Base-by-base conservation (phyloP, 768 basidiomycete species). In the Harrya chromipes region DNA sequence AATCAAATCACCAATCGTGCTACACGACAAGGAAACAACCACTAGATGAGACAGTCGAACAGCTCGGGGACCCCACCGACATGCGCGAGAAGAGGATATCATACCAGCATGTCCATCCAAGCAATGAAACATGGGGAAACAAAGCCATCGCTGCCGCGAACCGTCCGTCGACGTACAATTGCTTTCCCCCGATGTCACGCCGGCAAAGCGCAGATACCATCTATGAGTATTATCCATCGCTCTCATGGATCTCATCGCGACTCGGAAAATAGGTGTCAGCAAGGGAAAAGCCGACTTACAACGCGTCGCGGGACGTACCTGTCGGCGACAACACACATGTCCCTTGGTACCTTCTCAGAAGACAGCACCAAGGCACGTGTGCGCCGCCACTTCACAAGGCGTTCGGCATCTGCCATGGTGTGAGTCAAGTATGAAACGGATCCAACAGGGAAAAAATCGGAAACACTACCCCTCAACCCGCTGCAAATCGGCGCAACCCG, bases 241-340 rank as follows among this genome's bases (percentile, higher is more conserved):
- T 10, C 2, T 16, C 33, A 14, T 16, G 33, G 33, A 33, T 33
- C 33, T 33, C 33, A 16, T 47, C 45, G 33, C 29, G 40, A 49
- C 29, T 11, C 12, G 29, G 29, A 29, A 29, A 29, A 29, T 13
- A 11, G 29, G 3, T 13, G 29, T 29, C 29, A n/a, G 17, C 40
- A 37, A 37, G 46, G 49, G 17, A 40, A 43, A 46, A 31, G 21
- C 50, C 55, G 50, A 46, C 39, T 8, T 35, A 27, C 34, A 47
- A 42, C 41, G 27, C 26, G 24, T 53, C 37, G 40, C 52, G 36
- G 37, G 37, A 40, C 33, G 37, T 9, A 23, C 39, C n/a, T 9
- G 35, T 34, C 48, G n/a, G 36, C 38, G 21, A 33, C 23, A 40
- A 16, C 12, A 49, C 12, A 49, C 26, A 20, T 17, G 12, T 19